Evolutionary conservation across 2,329 filamentous ascomycete species (phyloP), one percentile per base, ranked within the genome.

Genomic region (Aspergillus caelatus): DNA sequence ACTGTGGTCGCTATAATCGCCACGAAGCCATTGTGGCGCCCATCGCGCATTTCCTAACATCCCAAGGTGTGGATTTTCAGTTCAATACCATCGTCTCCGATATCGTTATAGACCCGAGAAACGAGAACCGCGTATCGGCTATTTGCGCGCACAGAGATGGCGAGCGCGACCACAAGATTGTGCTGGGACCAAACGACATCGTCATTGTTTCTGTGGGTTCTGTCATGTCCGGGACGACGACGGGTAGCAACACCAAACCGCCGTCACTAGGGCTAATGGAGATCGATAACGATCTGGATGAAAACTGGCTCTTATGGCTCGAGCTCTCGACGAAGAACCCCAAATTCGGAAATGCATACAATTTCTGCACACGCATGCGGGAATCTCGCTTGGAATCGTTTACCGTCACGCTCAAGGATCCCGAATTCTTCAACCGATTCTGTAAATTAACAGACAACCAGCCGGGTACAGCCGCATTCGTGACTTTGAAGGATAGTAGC

Each of bases 301-400:
- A 77, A 23, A 76, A 77, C 14, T 82, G 80, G 79, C 70, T 75
- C 4, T 69, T 82, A 4, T 82, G 80, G 80, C 66, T 74, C 3
- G 73, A 77, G n/a, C 70, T 81, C 11, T 73, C 75, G 1, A 75
- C 74, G 12, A 77, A 78, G 61, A 66, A 74, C 60, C 60, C 72
- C 11, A 71, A 72, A 0, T 77, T 81, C 62, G 78, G 79, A 32
- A 76, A 77, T 54, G 77, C 80, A 0, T 75, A 78, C 36, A 79
- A 78, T 53, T 83, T 83, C 67, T 77, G 75, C 62, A 75, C 71
- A 1, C 72, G 78, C 28, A 67, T 75, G 26, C 54, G 67, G 2
- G 74, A 80, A 53, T 78, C 77, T 10, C 76, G 75, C 23, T 74
- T 80, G 71, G 76, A 78, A 61, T 79, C 77, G 0, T 81, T 81